Evolutionary conservation across 1,284 basidiomycete genomes (phyloP), one percentile per base, ranked within the genome.

Genomic region (Amylostereum areolatum): DNA sequence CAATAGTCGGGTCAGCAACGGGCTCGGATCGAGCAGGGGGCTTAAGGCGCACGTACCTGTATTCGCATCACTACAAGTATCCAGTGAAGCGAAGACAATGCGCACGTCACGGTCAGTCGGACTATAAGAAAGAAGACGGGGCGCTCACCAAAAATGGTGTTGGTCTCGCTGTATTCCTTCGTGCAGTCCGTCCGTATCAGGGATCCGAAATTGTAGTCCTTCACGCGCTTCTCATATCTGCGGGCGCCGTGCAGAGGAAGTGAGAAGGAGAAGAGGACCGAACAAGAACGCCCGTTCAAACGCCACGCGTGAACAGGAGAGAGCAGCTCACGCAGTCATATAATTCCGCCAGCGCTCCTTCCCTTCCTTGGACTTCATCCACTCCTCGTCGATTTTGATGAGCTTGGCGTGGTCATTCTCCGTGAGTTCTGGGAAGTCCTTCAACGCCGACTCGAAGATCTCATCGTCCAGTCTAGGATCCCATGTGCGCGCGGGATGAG

Each of bases 171-270:
- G 69, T 99, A 99, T 63, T 96, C 92, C 54, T 83, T 78, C 45
- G 73, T 74, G 34, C 85, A 78, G 63, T 97, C 83, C 48, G 81
- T 86, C 46, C 97, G 83, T 58, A 99, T 88, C 58, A 99, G 74
- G 2, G 92, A 97, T 31, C 97, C 97, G 71, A 98, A 97, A 77
- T 98, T 99, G 73, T 89, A 93, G 61, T 99, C 95, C 63, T 92
- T 87, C 49, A 97, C 73, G 61, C 84, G 86, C 55, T 88, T 84
- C 70, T 93, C 85, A 70, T 92, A 95, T 55, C 84, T 87, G 55
- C 30, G 25, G 33, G n/a, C 10, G 29, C 6, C 24, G n/a, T 18
- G 27, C 30, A 42, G 24, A 8, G 18, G 18, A 18, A 18, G 18
- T 18, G 18, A 18, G 18, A 18, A 18, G 18, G 18, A 18, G 18